Conservation (phyloP, 2,329 filamentous ascomycete genomes). For the Xenoacremonium recifei region DNA sequence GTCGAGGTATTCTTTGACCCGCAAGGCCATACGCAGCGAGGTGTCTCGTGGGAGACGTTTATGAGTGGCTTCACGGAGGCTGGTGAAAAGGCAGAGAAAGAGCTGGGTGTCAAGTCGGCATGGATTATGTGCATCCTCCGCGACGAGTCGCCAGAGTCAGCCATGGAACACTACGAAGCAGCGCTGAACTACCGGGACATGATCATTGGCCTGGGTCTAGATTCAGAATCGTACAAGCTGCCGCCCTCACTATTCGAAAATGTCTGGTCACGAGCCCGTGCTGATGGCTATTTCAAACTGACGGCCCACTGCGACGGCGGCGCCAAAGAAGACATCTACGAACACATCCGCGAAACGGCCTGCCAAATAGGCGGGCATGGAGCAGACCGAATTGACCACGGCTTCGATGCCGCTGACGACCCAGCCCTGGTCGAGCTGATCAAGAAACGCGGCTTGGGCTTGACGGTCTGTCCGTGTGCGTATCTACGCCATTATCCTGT, state of each 20-base stretch:
- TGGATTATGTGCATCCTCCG: slow-evolving; percentile 71
- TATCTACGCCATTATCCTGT: too few species aligned
- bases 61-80: slow-evolving; percentile 61
- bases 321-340: too few species aligned
- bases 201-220: slow-evolving; percentile 45
- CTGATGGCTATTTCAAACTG: too few species aligned
- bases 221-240: slow-evolving; percentile 43
- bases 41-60: slow-evolving; percentile 59
- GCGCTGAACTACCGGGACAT: slow-evolving; percentile 36
- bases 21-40: slow-evolving; percentile 66
- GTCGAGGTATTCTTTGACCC: slow-evolving; percentile 80
- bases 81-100: slow-evolving; percentile 48
- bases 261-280: too few species aligned
- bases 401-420: too few species aligned
- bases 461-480: too few species aligned
- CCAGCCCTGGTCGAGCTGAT: too few species aligned
- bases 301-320: too few species aligned
- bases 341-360: too few species aligned
- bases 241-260: slow-evolving; percentile 44
- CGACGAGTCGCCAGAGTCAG: slow-evolving; percentile 69
- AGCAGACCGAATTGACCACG: too few species aligned
- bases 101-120: slow-evolving; percentile 35
- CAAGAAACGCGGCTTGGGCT: too few species aligned
- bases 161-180: slow-evolving; percentile 55
- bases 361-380: too few species aligned